These are phyloP conservation scores for Magnaporthiopsis poae DNA, from an alignment of 2,329 filamentous ascomycete species.

Conservation along the genomic window DNA sequence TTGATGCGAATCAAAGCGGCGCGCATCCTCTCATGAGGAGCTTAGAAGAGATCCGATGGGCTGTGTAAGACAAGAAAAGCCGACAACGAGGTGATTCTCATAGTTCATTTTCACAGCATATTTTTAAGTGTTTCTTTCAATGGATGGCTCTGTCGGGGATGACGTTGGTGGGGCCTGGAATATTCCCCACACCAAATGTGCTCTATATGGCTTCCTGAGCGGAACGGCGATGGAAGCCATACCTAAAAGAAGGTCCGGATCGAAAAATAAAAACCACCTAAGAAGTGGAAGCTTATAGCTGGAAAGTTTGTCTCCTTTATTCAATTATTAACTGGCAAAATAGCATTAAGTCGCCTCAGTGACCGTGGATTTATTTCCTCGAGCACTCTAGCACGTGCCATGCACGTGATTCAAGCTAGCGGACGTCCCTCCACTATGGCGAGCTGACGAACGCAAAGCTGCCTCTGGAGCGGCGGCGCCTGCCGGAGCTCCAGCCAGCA, in stretches of 20 bases:
- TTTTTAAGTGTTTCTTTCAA: neutral
- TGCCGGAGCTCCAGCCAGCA: neutral
- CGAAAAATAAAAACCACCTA: too few species aligned
- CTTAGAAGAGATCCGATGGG: neutral
- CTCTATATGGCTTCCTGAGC: neutral
- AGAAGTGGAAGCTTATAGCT: too few species aligned
- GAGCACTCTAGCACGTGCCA: too few species aligned
- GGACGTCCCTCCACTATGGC: neutral
- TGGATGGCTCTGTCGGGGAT: neutral
- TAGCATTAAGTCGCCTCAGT: too few species aligned
- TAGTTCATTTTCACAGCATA: neutral
- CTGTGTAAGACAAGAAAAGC: neutral
- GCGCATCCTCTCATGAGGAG: constrained; percentile 14
- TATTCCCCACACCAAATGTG: neutral
- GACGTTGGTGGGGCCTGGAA: neutral
- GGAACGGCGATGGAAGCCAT: too few species aligned
- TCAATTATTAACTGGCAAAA: too few species aligned
- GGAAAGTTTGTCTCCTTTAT: too few species aligned
- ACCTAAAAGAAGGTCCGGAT: too few species aligned
- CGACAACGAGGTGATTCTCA: neutral
- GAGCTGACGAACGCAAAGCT: neutral
- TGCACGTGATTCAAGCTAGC: neutral
- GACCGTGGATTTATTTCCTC: too few species aligned
- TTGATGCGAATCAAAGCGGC: constrained; percentile 60
- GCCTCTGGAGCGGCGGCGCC: neutral